phyloP scores from a whole-genome alignment of 1,139 yeast species.

The Citeromyces hawaiiensis region DNA sequence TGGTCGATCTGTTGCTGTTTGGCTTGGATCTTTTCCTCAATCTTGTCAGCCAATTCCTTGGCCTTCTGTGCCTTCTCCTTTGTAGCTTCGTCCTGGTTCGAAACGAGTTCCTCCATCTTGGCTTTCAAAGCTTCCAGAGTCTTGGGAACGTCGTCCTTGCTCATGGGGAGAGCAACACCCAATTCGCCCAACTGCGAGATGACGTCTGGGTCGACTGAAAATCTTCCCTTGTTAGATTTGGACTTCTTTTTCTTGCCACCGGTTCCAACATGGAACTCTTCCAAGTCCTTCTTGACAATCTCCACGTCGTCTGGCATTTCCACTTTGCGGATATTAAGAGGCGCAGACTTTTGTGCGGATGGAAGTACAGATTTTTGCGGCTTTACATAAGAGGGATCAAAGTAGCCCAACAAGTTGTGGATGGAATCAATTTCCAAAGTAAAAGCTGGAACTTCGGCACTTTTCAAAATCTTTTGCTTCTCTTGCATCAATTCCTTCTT shows the following conservation, averaged over 20 bases:
- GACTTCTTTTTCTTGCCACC: conserved; percentile 39
- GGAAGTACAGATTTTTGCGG: conserved; percentile 24
- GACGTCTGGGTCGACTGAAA: conserved; percentile 72
- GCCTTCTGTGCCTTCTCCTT: conserved; percentile 63
- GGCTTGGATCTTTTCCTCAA: conserved; percentile 11
- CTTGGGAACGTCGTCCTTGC: conserved; percentile 56
- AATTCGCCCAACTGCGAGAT: conserved; percentile 70
- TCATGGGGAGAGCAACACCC: conserved; percentile 69
- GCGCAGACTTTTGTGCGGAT: conserved; percentile 18
- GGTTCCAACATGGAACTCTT: conserved; percentile 26
- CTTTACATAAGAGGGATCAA: conserved; percentile 70
- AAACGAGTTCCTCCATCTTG: conserved; percentile 58
- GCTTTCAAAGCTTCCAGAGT: conserved; percentile 60
- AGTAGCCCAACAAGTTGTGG: conserved; percentile 54
- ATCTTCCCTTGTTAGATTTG: conserved; percentile 25
- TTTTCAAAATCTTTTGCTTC: conserved; percentile 52
- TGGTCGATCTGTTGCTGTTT: neutral
- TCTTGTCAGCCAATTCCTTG: conserved; percentile 59
- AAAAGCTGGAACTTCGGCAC: conserved; percentile 71
- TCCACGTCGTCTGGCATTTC: conserved; percentile 54
- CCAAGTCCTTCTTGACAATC: conserved; percentile 54
- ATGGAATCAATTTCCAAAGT: conserved; percentile 28
- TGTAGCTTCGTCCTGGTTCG: conserved; percentile 75
- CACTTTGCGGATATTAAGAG: conserved; percentile 33
- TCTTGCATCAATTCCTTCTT: conserved; percentile 22